phyloP scores from a whole-genome alignment of 2,329 filamentous ascomycete genomes.

The Ophiostoma tasmaniense region DNA sequence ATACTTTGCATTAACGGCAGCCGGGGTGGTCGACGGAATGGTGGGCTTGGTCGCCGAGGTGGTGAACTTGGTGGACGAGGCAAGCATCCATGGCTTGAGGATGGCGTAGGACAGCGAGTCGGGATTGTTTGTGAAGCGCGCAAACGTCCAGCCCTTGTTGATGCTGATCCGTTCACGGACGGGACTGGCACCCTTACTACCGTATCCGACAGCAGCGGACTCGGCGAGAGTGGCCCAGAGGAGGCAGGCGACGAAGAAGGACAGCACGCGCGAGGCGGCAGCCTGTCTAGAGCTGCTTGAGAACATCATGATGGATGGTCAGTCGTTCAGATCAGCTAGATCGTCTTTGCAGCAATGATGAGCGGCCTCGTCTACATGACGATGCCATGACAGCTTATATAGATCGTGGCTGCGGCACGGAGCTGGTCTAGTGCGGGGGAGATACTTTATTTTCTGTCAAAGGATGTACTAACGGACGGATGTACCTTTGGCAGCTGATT shows the following conservation, averaged over 20 bases:
- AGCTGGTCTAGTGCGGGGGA: not conserved
- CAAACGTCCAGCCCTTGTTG: slow-evolving; percentile 30
- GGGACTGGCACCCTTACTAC: not conserved
- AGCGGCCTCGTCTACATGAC: not conserved
- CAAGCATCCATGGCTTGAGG: slow-evolving; percentile 21
- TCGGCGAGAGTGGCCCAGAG: not conserved
- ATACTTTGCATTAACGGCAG: slow-evolving; percentile 12
- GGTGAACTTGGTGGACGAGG: slow-evolving; percentile 18
- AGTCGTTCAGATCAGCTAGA: not conserved
- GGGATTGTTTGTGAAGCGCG: slow-evolving; percentile 28
- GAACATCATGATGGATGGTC: not conserved
- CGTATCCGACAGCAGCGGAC: not conserved
- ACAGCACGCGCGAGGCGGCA: not conserved
- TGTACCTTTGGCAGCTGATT: not conserved
- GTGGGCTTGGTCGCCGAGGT: slow-evolving; percentile 11
- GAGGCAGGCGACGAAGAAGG: not conserved
- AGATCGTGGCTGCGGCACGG: not conserved
- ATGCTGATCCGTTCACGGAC: slow-evolving; percentile 28
- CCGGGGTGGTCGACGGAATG: slow-evolving; percentile 12
- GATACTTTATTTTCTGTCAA: not conserved
- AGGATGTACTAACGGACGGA: too few relatives aligned
- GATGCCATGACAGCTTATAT: not conserved
- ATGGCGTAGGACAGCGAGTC: slow-evolving; percentile 30
- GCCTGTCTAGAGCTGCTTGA: not conserved
- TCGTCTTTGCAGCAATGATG: not conserved